Evolutionary conservation across 352 stramenopile species (phyloP).

Genomic region (Phytopythium kandeliae): DNA sequence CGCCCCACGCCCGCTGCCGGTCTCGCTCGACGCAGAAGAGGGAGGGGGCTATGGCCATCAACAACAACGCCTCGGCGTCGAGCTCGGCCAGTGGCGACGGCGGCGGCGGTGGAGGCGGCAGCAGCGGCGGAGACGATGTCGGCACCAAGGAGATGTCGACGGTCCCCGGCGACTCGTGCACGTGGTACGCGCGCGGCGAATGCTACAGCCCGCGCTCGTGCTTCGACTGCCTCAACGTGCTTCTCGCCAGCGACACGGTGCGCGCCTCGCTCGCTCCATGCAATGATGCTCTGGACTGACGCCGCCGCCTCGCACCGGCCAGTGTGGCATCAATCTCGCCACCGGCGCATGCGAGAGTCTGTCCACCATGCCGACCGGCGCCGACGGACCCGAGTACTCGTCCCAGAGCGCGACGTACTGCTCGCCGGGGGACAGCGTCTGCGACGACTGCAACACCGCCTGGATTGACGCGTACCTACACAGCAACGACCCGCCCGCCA

Average conservation of each 20-base stretch:
- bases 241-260: conserved; percentile 21
- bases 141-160: neutral
- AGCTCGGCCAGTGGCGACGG: too few species aligned
- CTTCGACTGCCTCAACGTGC: conserved; percentile 31
- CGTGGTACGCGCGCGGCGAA: conserved; percentile 12
- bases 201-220: conserved; percentile 19
- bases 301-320: neutral
- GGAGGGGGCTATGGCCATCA: too few species aligned
- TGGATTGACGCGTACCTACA: conserved; percentile 17
- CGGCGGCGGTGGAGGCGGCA: too few species aligned
- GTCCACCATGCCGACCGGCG: neutral
- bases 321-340: conserved; percentile 27
- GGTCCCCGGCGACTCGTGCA: conserved; percentile 14
- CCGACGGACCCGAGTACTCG: conserved; percentile 13
- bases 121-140: neutral
- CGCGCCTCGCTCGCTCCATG: neutral
- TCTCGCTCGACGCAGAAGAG: too few species aligned
- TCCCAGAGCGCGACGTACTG: conserved; percentile 37
- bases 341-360: conserved; percentile 18
- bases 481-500: neutral
- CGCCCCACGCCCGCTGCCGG: too few species aligned
- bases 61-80: too few species aligned
- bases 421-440: conserved; percentile 18
- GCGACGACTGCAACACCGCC: conserved; percentile 15
- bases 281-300: neutral